phyloP scores from a whole-genome alignment of 495 filamentous ascomycete species.

The Aspergillus conjunctus region DNA sequence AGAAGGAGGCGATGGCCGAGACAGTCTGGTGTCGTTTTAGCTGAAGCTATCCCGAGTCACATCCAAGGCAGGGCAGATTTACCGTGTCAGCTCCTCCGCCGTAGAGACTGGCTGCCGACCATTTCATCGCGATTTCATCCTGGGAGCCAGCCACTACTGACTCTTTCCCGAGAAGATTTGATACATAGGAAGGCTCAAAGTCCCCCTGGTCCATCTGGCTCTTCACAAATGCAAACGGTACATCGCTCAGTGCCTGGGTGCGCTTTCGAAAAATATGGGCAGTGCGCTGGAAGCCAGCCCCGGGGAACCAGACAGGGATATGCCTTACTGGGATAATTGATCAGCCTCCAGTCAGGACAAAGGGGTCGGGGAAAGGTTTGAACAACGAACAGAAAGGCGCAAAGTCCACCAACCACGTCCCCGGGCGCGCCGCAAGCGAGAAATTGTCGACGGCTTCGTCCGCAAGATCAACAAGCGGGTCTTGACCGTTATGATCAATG shows the following conservation, averaged over 20 bases:
- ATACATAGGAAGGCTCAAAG: slow-evolving; percentile 41
- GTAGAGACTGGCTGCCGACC: slow-evolving; percentile 55
- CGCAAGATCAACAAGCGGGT: slow-evolving; percentile 47
- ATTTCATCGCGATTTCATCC: slow-evolving; percentile 40
- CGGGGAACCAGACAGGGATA: slow-evolving; percentile 52
- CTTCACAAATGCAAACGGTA: slow-evolving; percentile 49
- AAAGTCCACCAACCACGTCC: slow-evolving; percentile 49
- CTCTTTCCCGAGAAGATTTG: slow-evolving; percentile 33
- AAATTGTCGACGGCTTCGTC: slow-evolving; percentile 46
- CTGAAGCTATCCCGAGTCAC: background rate
- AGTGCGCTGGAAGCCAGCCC: slow-evolving; percentile 45
- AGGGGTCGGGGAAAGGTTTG: background rate
- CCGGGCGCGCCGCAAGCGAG: slow-evolving; percentile 39
- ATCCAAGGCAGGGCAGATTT: background rate
- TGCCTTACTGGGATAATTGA: slow-evolving; percentile 22
- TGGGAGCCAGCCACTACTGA: slow-evolving; percentile 26
- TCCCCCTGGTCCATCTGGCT: slow-evolving; percentile 40
- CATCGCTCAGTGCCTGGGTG: slow-evolving; percentile 28
- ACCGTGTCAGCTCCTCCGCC: slow-evolving; percentile 60
- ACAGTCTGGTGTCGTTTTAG: slow-evolving; percentile 25
- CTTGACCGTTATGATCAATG: slow-evolving; percentile 37
- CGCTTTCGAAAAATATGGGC: slow-evolving; percentile 34
- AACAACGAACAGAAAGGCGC: slow-evolving; percentile 31
- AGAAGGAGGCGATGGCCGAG: slow-evolving; percentile 38
- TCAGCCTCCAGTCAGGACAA: background rate